Percentiles rank a stretch among this genome's conserved stretches.
phyloP scores from a whole-genome alignment of 495 filamentous ascomycete species.

The Daldinia concentrica region DNA sequence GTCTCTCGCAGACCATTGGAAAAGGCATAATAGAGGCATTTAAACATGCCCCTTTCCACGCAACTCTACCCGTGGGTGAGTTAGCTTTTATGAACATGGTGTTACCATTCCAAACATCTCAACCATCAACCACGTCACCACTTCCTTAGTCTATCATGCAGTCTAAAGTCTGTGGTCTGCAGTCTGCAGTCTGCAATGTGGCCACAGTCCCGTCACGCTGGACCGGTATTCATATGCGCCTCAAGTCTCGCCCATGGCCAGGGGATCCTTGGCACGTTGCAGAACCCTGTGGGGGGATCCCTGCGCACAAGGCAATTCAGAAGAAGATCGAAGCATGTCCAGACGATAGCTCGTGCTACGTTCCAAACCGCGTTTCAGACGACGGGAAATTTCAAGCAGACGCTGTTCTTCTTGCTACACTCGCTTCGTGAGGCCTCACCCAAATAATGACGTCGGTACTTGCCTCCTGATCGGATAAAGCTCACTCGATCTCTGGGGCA shows the following conservation, averaged over 20 bases:
- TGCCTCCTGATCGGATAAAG: slow-evolving; percentile 31
- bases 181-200: slow-evolving; percentile 8
- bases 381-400: slow-evolving; percentile 33
- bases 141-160: slow-evolving; percentile 27
- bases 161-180: not conserved
- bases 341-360: slow-evolving; percentile 28
- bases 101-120: slow-evolving; percentile 15
- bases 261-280: slow-evolving; percentile 36
- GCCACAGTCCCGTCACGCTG: slow-evolving; percentile 20
- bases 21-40: slow-evolving; percentile 15
- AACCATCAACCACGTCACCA: slow-evolving; percentile 12
- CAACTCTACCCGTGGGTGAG: not conserved
- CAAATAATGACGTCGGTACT: slow-evolving; percentile 22
- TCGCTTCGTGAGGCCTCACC: slow-evolving; percentile 27
- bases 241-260: slow-evolving; percentile 15
- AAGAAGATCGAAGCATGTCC: slow-evolving; percentile 30
- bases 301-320: slow-evolving; percentile 20
- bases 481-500: slow-evolving; percentile 21
- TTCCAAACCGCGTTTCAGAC: slow-evolving; percentile 34
- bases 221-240: slow-evolving; percentile 8
- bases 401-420: not conserved
- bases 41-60: not conserved
- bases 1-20: not conserved
- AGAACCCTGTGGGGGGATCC: slow-evolving; percentile 25
- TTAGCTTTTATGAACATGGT: slow-evolving; percentile 4